Conservation (phyloP, 2,329 filamentous ascomycete genomes). For the Ascochyta rabiei region DNA sequence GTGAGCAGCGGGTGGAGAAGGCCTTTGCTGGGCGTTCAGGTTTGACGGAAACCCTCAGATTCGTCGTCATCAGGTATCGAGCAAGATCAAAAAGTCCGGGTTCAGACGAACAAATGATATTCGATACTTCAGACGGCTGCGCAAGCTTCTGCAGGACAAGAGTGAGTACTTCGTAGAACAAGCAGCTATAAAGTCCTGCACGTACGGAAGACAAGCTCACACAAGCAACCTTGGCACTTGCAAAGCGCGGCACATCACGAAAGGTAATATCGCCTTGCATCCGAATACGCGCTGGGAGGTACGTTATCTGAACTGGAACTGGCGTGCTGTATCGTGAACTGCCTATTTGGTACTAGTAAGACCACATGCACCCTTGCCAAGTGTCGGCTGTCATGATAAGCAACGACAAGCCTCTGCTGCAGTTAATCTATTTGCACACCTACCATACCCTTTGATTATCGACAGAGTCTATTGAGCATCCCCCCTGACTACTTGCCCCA, state of each 20-base stretch:
- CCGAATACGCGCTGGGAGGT: neutral
- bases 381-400: conserved; percentile 12
- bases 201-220: conserved; percentile 11
- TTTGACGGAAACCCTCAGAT: too few species aligned
- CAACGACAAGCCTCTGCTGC: conserved; percentile 13
- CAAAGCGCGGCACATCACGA: neutral
- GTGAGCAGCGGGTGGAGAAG: too few species aligned
- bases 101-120: too few species aligned
- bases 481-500: too few species aligned
- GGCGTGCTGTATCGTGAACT: conserved; percentile 14
- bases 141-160: neutral
- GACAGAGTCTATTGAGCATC: neutral
- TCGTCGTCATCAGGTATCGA: too few species aligned
- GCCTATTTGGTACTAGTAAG: conserved; percentile 7
- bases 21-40: too few species aligned
- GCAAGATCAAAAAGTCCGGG: too few species aligned
- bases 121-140: too few species aligned
- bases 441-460: neutral
- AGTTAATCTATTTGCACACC: neutral
- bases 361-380: conserved; percentile 9
- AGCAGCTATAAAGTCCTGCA: neutral
- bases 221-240: conserved; percentile 16
- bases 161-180: neutral
- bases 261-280: neutral
- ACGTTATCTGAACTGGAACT: conserved; percentile 5